Conservation (phyloP, 768 basidiomycete genomes). For the Chalciporus sphaerocephalus region DNA sequence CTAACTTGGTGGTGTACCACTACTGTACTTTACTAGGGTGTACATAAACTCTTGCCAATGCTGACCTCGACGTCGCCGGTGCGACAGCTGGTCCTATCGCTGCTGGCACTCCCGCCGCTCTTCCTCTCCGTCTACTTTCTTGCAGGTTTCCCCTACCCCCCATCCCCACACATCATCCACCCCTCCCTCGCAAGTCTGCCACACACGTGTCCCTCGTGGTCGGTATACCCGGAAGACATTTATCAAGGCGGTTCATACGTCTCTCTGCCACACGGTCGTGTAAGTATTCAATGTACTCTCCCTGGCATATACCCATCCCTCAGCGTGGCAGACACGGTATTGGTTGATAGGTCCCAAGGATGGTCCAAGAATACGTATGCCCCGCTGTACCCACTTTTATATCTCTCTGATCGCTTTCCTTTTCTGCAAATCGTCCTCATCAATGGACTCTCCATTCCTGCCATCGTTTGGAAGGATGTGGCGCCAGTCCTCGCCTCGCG, state of each 20-base stretch:
- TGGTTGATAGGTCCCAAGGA: constrained; percentile 72
- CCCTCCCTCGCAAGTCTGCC: constrained; percentile 61
- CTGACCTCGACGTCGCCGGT: constrained; percentile 10
- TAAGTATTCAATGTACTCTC: constrained; percentile 30
- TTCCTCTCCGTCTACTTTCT: constrained; percentile 59
- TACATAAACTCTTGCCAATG: neutral
- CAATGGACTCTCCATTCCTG: constrained; percentile 72
- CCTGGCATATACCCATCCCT: neutral
- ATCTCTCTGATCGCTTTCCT: constrained; percentile 2
- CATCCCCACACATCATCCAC: constrained; percentile 45
- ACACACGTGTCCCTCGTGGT: constrained; percentile 51
- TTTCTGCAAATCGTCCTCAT: constrained; percentile 66
- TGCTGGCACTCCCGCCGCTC: constrained; percentile 58
- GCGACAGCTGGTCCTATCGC: constrained; percentile 30
- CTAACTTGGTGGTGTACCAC: too few relatives aligned
- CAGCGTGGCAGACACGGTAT: constrained; percentile 56
- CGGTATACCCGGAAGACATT: constrained; percentile 69
- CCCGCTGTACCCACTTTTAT: neutral
- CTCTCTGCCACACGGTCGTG: constrained; percentile 59
- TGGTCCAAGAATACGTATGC: constrained; percentile 53
- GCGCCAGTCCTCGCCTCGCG: constrained; percentile 56
- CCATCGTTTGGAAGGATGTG: constrained; percentile 74
- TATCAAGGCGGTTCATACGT: constrained; percentile 60
- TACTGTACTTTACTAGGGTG: too few relatives aligned
- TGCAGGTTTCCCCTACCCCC: constrained; percentile 61